phyloP scores from a whole-genome alignment of 192 early-diverging fungal genomes.

The Backusella sp. region DNA sequence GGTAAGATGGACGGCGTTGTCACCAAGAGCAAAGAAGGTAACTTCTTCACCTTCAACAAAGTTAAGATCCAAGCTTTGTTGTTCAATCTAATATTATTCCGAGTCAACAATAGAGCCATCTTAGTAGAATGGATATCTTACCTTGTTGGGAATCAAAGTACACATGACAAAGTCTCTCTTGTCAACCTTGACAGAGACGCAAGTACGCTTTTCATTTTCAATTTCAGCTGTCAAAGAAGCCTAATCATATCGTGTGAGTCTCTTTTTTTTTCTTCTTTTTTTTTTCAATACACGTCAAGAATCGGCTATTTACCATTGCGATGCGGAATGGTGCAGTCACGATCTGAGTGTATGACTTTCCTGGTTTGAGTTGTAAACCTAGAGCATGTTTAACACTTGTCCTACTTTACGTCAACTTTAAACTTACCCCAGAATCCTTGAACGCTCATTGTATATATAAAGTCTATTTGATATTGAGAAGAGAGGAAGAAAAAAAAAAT shows the following conservation, averaged over 20 bases:
- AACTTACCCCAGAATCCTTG: conserved; percentile 34
- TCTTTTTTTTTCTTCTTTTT: background rate
- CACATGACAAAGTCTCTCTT: conserved; percentile 77
- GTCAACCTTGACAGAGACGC: conserved; percentile 68
- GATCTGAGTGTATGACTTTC: conserved; percentile 74
- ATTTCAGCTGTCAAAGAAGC: conserved; percentile 66
- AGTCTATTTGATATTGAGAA: background rate
- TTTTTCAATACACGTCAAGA: background rate
- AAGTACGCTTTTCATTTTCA: conserved; percentile 54
- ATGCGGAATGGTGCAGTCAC: conserved; percentile 80
- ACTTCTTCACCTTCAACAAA: conserved; percentile 82
- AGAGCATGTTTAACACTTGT: background rate
- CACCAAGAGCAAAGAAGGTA: conserved; percentile 69
- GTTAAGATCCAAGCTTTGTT: conserved; percentile 66
- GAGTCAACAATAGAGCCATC: too few relatives aligned
- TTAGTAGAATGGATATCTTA: background rate
- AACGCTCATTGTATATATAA: conserved; percentile 22
- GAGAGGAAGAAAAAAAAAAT: background rate
- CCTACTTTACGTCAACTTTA: too few relatives aligned
- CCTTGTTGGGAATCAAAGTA: conserved; percentile 71
- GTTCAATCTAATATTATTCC: conserved; percentile 48
- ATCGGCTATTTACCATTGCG: conserved; percentile 58
- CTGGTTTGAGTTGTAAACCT: conserved; percentile 64
- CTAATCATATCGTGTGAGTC: conserved; percentile 35
- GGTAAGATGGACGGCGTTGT: conserved; percentile 66